phyloP scores from a whole-genome alignment of 2,329 filamentous ascomycete species.

The Phoma sp. region DNA sequence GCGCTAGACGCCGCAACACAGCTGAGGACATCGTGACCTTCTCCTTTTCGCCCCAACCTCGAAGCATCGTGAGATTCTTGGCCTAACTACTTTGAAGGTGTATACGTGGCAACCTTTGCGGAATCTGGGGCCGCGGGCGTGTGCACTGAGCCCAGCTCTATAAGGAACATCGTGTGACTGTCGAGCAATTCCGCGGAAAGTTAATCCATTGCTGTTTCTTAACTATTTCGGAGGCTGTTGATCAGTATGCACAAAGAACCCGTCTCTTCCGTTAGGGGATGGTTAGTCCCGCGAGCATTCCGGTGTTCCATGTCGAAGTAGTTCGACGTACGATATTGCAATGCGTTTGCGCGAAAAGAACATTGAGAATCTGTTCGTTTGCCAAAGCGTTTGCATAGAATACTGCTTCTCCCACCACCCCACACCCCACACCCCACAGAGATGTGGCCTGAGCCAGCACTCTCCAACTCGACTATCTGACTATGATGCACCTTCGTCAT shows the following conservation, averaged over 20 bases:
- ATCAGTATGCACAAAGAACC: not conserved
- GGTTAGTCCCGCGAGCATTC: too few relatives aligned
- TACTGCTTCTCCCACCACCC: too few relatives aligned
- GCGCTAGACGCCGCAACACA: slow-evolving; percentile 37
- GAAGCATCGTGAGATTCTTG: slow-evolving; percentile 22
- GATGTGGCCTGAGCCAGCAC: too few relatives aligned
- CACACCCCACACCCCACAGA: too few relatives aligned
- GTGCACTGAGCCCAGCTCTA: not conserved
- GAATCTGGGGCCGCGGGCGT: not conserved
- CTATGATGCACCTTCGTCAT: too few relatives aligned
- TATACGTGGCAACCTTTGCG: slow-evolving; percentile 9
- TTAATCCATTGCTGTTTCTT: not conserved
- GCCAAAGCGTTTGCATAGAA: too few relatives aligned
- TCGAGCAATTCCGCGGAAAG: not conserved
- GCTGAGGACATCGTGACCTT: slow-evolving; percentile 42
- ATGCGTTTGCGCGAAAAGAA: too few relatives aligned
- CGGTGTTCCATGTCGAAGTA: too few relatives aligned
- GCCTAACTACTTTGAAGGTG: slow-evolving; percentile 7
- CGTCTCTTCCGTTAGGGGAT: not conserved
- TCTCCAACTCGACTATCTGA: too few relatives aligned
- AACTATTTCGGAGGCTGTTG: not conserved
- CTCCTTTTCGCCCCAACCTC: slow-evolving; percentile 26
- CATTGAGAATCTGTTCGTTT: too few relatives aligned
- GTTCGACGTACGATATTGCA: too few relatives aligned
- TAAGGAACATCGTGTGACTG: not conserved